phyloP scores from a whole-genome alignment of 2,329 filamentous ascomycete genomes.

The Colletotrichum zoysiae region DNA sequence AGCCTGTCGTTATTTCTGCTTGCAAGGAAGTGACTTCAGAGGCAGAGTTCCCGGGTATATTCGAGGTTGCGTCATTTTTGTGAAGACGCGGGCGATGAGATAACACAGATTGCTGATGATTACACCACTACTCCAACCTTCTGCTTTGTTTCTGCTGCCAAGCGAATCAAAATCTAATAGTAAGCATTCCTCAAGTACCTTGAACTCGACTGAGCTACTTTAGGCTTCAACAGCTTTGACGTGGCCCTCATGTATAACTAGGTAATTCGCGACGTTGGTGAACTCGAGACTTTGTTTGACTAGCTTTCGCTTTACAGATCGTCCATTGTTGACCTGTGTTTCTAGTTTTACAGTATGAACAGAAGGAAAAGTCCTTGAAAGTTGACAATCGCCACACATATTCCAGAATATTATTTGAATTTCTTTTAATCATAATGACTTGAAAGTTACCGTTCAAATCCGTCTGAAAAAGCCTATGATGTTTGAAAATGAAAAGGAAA shows the following conservation, averaged over 20 bases:
- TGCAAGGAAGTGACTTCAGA: background rate
- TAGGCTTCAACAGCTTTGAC: background rate
- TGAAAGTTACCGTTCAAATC: no score
- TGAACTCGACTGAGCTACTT: background rate
- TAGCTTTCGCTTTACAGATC: background rate
- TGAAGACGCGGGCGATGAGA: background rate
- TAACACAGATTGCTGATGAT: background rate
- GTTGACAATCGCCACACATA: no score
- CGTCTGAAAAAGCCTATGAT: no score
- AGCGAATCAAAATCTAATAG: rapidly evolving
- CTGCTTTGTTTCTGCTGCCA: background rate
- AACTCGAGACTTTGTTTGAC: background rate
- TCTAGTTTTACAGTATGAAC: no score
- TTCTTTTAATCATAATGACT: no score
- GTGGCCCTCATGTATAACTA: background rate
- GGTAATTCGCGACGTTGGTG: background rate
- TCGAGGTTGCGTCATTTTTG: background rate
- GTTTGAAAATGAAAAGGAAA: no score
- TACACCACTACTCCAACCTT: background rate
- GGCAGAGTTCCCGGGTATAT: background rate
- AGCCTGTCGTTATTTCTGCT: no score
- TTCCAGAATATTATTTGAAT: no score
- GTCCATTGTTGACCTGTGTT: background rate
- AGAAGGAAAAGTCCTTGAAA: no score
- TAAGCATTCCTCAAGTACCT: background rate